Evolutionary conservation across 805 yeast genomes (phyloP).

Genomic region (Teunomyces atbi): DNA sequence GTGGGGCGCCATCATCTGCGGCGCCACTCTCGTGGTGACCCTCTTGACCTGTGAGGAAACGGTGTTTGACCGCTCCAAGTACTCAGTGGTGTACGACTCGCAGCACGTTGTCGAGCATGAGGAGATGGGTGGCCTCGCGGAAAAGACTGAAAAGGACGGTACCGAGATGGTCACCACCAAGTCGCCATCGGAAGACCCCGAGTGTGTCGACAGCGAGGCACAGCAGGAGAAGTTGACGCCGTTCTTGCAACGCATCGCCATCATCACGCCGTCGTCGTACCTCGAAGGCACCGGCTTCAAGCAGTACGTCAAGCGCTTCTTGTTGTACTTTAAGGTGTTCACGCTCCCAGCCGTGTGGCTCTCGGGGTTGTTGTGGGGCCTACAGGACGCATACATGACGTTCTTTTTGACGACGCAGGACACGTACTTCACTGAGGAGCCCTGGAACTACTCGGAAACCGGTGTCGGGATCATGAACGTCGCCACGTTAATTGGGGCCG

Average conservation of each 20-base stretch:
- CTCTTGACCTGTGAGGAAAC: slow-evolving; percentile 57
- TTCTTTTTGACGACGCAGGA: slow-evolving; percentile 41
- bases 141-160: slow-evolving; percentile 2
- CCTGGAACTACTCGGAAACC: slow-evolving; percentile 32
- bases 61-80: slow-evolving; percentile 38
- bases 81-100: slow-evolving; percentile 15
- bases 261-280: slow-evolving; percentile 36
- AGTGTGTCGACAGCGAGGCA: slow-evolving; percentile 1
- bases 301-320: slow-evolving; percentile 40
- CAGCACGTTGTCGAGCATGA: slow-evolving; percentile 1
- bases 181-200: not conserved
- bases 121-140: slow-evolving; percentile 6
- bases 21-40: slow-evolving; percentile 39
- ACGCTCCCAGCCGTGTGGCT: slow-evolving; percentile 36
- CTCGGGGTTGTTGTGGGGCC: slow-evolving; percentile 41
- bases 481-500: slow-evolving; percentile 39
- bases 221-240: slow-evolving; percentile 11
- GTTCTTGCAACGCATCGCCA: slow-evolving; percentile 19
- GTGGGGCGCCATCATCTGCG: slow-evolving; percentile 45
- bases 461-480: slow-evolving; percentile 41
- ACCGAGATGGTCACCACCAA: slow-evolving; percentile 2
- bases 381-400: slow-evolving; percentile 39
- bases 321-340: slow-evolving; percentile 30
- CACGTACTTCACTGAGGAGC: slow-evolving; percentile 33
- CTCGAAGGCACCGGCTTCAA: slow-evolving; percentile 37